Conservation (phyloP, 441 rosid genomes). For the Manihot esculenta region DNA sequence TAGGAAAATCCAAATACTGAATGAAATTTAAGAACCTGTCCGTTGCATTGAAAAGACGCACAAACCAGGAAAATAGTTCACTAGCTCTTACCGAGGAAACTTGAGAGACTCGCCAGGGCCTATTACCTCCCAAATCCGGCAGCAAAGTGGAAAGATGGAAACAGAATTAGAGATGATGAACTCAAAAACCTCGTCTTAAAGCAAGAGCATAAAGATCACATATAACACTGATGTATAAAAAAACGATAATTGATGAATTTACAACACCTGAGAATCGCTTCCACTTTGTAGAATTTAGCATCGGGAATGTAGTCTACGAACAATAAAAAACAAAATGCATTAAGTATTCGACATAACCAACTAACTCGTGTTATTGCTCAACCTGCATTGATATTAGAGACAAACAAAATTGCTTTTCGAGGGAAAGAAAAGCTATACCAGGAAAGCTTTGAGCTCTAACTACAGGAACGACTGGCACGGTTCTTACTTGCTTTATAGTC, state of each 20-base stretch:
- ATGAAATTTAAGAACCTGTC: not conserved
- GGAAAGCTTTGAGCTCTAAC: slow-evolving; percentile 56
- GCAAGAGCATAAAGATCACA: not conserved
- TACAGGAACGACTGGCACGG: slow-evolving; percentile 34
- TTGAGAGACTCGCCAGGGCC: slow-evolving; percentile 86
- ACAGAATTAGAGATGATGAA: slow-evolving; percentile 14
- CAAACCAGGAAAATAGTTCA: slow-evolving; percentile 1
- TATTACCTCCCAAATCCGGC: slow-evolving; percentile 35
- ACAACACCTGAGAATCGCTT: slow-evolving; percentile 79
- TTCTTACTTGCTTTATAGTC: slow-evolving; percentile 31
- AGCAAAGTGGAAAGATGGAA: slow-evolving; percentile 9
- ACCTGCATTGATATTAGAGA: not conserved
- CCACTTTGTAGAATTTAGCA: slow-evolving; percentile 82
- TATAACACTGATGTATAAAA: not conserved
- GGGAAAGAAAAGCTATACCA: slow-evolving; percentile 35
- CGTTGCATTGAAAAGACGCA: not conserved
- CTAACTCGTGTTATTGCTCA: not conserved
- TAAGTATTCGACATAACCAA: not conserved
- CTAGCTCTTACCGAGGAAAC: slow-evolving; percentile 81
- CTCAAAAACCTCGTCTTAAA: not conserved
- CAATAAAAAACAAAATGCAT: slow-evolving; percentile 12
- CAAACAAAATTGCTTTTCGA: not conserved
- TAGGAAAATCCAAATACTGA: not conserved
- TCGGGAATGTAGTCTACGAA: slow-evolving; percentile 61
- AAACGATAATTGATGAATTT: not conserved